A percentile compares a stretch with the other conserved stretches of the same genome.
Evolutionary conservation across 1,284 basidiomycete species (phyloP).

Genomic region (Takashimella koratensis): DNA sequence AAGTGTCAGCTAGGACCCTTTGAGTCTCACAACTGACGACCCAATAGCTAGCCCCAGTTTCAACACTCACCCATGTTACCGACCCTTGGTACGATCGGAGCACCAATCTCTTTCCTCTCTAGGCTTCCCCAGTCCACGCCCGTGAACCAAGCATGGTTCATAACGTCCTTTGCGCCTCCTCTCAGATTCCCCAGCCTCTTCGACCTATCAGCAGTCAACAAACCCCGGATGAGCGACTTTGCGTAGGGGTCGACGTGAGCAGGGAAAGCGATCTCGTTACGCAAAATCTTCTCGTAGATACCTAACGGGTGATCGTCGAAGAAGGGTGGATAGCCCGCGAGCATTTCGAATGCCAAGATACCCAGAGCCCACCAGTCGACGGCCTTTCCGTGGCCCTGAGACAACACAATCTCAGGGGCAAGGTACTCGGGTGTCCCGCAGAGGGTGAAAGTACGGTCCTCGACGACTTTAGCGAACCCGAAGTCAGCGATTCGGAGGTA

Average conservation of each 20-base stretch:
- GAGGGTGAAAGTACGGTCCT: slow-evolving; percentile 51
- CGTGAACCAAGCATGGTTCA: slow-evolving; percentile 52
- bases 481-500: slow-evolving; percentile 54
- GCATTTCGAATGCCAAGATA: slow-evolving; percentile 53
- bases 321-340: slow-evolving; percentile 51
- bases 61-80: slow-evolving; percentile 50
- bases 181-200: slow-evolving; percentile 52
- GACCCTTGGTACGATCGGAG: slow-evolving; percentile 53
- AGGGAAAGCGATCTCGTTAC: slow-evolving; percentile 51
- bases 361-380: slow-evolving; percentile 56
- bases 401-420: slow-evolving; percentile 51
- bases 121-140: slow-evolving; percentile 53
- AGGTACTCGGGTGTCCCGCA: slow-evolving; percentile 53
- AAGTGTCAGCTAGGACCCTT: no score
- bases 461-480: slow-evolving; percentile 54
- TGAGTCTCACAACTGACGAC: no score
- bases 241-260: slow-evolving; percentile 51
- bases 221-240: slow-evolving; percentile 51
- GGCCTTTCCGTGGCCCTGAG: slow-evolving; percentile 54
- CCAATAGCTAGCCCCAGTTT: no score
- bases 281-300: slow-evolving; percentile 51
- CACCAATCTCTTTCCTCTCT: slow-evolving; percentile 51
- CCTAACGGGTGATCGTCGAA: slow-evolving; percentile 51
- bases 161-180: slow-evolving; percentile 52
- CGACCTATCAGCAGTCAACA: slow-evolving; percentile 51